These are phyloP conservation scores for Psidium guajava DNA, from an alignment of 345 rosid species.

Conservation along the genomic window DNA sequence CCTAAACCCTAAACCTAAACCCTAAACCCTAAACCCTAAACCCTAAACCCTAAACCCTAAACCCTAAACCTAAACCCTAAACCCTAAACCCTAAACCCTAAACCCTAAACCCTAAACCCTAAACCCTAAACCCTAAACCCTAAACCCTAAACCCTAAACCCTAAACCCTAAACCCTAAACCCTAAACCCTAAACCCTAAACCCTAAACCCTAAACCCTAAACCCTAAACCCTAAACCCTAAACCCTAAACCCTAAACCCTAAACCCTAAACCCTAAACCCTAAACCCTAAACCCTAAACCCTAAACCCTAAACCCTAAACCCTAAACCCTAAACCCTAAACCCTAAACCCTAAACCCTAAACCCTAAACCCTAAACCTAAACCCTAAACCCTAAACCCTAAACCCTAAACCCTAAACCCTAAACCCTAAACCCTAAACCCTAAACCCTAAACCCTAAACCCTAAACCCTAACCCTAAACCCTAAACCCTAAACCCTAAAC, in stretches of 20 bases:
- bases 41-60: background rate
- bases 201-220: background rate
- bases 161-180: slow-evolving; percentile 1
- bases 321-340: too few species aligned
- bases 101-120: background rate
- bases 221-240: slow-evolving; percentile 4
- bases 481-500: too few species aligned
- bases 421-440: too few species aligned
- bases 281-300: too few species aligned
- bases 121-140: background rate
- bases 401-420: too few species aligned
- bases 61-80: background rate
- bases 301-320: slow-evolving; percentile 1
- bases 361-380: too few species aligned
- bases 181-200: background rate
- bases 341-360: too few species aligned
- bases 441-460: too few species aligned
- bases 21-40: background rate
- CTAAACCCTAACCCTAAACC: too few species aligned
- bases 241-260: background rate
- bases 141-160: background rate
- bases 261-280: too few species aligned
- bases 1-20: background rate
- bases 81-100: background rate
- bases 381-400: too few species aligned